Conservation (phyloP, 768 basidiomycete species). For the Chalciporus piperatus region DNA sequence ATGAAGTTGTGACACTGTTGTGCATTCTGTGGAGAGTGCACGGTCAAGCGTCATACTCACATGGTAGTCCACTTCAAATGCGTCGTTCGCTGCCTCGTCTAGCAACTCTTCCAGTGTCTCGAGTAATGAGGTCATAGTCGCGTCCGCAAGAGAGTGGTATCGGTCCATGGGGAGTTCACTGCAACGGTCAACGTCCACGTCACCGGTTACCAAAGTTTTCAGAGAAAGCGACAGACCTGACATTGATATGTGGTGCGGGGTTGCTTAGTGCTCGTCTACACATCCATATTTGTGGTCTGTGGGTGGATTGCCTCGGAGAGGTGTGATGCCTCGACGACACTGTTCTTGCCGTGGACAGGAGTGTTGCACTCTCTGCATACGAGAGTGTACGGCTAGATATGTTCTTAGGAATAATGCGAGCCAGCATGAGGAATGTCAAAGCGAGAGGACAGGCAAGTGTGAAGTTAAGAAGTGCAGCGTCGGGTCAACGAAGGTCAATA, state of each 20-base stretch:
- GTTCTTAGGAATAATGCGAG: constrained; percentile 15
- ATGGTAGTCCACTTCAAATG: constrained; percentile 85
- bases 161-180: constrained; percentile 57
- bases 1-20: background rate
- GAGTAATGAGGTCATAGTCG: constrained; percentile 72
- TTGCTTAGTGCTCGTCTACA: constrained; percentile 37
- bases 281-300: constrained; percentile 1
- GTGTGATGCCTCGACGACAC: background rate
- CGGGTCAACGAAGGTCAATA: background rate
- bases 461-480: background rate
- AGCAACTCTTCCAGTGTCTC: constrained; percentile 72
- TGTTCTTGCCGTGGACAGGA: constrained; percentile 7
- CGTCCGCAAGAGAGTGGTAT: constrained; percentile 73
- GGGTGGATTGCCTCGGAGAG: background rate
- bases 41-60: constrained; percentile 42
- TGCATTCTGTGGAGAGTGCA: background rate
- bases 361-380: background rate
- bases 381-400: constrained; percentile 9
- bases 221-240: constrained; percentile 41
- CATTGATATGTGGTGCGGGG: constrained; percentile 55
- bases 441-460: background rate
- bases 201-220: background rate
- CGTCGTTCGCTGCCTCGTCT: constrained; percentile 52
- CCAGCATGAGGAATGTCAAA: constrained; percentile 13
- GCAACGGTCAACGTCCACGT: background rate